Evolutionary conservation across 2,329 filamentous ascomycete species (phyloP).

Genomic region (Pestalotiopsis sp.): DNA sequence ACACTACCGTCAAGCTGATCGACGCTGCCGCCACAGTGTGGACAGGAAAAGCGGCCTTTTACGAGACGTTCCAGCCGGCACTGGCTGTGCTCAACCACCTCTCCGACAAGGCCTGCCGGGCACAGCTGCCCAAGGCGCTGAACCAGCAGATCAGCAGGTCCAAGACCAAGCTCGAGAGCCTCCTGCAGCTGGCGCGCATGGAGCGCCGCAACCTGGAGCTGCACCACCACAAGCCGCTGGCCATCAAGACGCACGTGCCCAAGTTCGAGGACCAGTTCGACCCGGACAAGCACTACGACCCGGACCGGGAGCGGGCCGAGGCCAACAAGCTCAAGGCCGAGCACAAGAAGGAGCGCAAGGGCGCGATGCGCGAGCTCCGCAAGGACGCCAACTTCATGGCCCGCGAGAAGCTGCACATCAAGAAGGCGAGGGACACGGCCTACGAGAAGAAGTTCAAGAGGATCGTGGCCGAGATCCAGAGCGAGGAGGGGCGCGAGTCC

Average conservation of each 20-base stretch:
- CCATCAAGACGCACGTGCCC: conserved; percentile 85
- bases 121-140: conserved; percentile 48
- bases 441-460: conserved; percentile 97
- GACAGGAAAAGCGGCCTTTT: conserved; percentile 71
- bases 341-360: conserved; percentile 94
- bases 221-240: conserved; percentile 83
- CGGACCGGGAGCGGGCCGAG: conserved; percentile 85
- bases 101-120: conserved; percentile 48
- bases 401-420: conserved; percentile 83
- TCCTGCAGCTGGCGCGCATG: conserved; percentile 62
- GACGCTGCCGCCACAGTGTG: conserved; percentile 71
- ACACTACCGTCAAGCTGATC: conserved; percentile 65
- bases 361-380: conserved; percentile 86
- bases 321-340: conserved; percentile 81
- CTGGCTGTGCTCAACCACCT: conserved; percentile 62
- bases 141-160: conserved; percentile 41
- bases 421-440: conserved; percentile 88
- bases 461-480: conserved; percentile 92
- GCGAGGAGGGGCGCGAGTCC: conserved; percentile 81
- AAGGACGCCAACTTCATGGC: conserved; percentile 96
- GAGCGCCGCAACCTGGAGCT: conserved; percentile 78
- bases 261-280: conserved; percentile 97
- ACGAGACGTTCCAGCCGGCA: conserved; percentile 73
- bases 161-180: conserved; percentile 46
- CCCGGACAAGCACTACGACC: conserved; percentile 95